Base-by-base conservation (phyloP, 495 filamentous ascomycete species). In the Apodospora peruviana region DNA sequence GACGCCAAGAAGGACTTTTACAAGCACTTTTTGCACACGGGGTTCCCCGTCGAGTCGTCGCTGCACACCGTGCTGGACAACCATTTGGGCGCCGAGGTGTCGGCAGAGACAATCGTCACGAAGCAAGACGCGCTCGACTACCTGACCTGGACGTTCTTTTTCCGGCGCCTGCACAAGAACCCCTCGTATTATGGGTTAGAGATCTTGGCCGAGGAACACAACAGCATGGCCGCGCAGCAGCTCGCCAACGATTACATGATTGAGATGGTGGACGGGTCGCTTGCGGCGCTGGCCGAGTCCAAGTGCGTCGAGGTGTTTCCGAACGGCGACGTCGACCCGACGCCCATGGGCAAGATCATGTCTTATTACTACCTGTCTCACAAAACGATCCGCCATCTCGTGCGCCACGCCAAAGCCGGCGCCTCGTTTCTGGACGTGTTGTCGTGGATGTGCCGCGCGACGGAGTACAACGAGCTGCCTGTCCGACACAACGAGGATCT, bases 401-500 rank as follows among this genome's bases (percentile, higher is more conserved):
- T 87, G 52, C 72, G 76, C 29, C 76, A 89, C 51, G 88, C 88
- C 39, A 95, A 89, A 55, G 79, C 79, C 4, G 68, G 83, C 17
- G 90, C 90, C 2, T 79, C 75, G 8, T 94, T 97, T 64, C 75
- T 84, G n/a, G 88, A 97, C 55, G 88, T 85, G 1, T 72, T 97
- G 0, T 79, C 82, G 34, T 97, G 91, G 93, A 91, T 97, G 84
- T 93, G 82, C 50, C 80, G 80, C 41, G 94, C 93, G 8, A 90
- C 85, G 12, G 93, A 99, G 71, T 99, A 96, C 65, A 90, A 96
- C 61, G 93, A 99, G 63, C 82, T 99, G 10, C 93, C 93, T 0
- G 94, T 97, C n/a, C 86, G 93, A 4, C 93, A 99, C 68, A 99
- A 99, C 65, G 93, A 99, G 68, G 93, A 99, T 66, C 83, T 99